Conservation (phyloP, 495 filamentous ascomycete genomes). For the Hypoxylon subgilvum region DNA sequence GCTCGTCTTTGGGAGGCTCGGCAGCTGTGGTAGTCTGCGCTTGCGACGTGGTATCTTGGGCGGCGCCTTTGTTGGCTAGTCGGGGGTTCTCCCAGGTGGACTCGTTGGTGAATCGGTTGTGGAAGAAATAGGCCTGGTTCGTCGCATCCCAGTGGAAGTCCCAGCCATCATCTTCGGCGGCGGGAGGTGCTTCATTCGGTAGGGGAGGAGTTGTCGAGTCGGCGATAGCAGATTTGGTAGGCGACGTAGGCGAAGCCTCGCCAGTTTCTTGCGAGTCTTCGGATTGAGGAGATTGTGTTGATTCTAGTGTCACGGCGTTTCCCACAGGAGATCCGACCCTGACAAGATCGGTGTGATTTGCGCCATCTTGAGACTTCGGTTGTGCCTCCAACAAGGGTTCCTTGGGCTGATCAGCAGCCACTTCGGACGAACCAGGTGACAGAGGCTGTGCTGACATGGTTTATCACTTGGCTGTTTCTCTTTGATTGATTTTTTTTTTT, state of each 20-base stretch:
- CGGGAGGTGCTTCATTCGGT: conserved; percentile 48
- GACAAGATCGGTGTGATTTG: conserved; percentile 17
- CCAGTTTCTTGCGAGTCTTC: conserved; percentile 37
- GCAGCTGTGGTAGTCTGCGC: conserved; percentile 30
- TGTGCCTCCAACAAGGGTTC: conserved; percentile 24
- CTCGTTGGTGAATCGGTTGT: conserved; percentile 77
- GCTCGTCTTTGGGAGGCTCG: conserved; percentile 42
- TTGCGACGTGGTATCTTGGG: conserved; percentile 26
- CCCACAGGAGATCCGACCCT: not conserved
- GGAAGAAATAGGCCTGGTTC: conserved; percentile 81
- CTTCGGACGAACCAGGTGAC: conserved; percentile 26
- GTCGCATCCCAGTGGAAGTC: conserved; percentile 79
- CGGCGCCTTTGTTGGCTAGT: conserved; percentile 55
- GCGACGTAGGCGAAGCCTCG: conserved; percentile 38
- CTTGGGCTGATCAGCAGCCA: conserved; percentile 39
- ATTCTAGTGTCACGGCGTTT: conserved; percentile 8
- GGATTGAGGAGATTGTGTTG: conserved; percentile 3
- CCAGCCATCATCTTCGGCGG: conserved; percentile 81
- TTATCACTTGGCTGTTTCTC: not conserved
- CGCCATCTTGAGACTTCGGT: conserved; percentile 31
- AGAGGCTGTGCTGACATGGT: conserved; percentile 32
- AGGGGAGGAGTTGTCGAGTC: conserved; percentile 47
- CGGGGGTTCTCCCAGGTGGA: conserved; percentile 93
- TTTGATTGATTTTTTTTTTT: conserved; percentile 7
- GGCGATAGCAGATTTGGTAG: conserved; percentile 8